Conservation (phyloP, 2,329 filamentous ascomycete genomes). For the Huntiella decipiens region DNA sequence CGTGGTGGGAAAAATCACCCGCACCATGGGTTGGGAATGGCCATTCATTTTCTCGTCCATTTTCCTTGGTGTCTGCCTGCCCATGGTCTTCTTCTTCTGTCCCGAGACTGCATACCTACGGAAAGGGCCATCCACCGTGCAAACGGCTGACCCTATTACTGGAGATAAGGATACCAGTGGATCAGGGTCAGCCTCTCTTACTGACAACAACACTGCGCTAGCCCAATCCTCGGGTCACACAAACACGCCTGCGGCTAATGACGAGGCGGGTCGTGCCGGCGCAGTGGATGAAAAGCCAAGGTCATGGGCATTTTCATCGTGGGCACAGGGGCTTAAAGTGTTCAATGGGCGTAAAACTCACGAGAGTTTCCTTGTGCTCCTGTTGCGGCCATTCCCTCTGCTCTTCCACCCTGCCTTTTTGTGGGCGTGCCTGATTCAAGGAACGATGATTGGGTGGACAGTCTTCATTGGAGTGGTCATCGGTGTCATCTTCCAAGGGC, state of each 20-base stretch:
- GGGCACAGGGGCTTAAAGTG: constrained; percentile 38
- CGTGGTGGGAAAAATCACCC: constrained; percentile 72
- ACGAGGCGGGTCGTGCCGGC: no score
- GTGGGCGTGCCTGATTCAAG: constrained; percentile 65
- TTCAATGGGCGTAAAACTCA: constrained; percentile 73
- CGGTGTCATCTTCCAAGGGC: constrained; percentile 62
- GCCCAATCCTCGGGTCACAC: no score
- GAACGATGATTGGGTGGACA: constrained; percentile 85
- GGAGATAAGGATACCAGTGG: neutral
- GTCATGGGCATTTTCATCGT: constrained; percentile 19
- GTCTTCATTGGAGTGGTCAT: constrained; percentile 77
- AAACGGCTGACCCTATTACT: neutral
- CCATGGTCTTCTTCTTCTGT: constrained; percentile 56
- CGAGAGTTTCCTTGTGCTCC: constrained; percentile 47
- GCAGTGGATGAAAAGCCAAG: no score
- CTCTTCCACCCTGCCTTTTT: constrained; percentile 71
- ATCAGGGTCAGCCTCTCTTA: no score
- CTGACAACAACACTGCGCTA: constrained; percentile 21
- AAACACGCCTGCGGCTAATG: no score
- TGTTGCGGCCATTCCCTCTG: constrained; percentile 61
- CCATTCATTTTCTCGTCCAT: constrained; percentile 79
- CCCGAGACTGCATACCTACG: constrained; percentile 70
- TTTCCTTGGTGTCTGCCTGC: constrained; percentile 52
- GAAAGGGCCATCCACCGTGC: neutral
- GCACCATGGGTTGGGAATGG: constrained; percentile 63